These are phyloP conservation scores for button mushroom (Agaricus bisporus) DNA, from an alignment of 768 basidiomycete species.

Conservation along the genomic window DNA sequence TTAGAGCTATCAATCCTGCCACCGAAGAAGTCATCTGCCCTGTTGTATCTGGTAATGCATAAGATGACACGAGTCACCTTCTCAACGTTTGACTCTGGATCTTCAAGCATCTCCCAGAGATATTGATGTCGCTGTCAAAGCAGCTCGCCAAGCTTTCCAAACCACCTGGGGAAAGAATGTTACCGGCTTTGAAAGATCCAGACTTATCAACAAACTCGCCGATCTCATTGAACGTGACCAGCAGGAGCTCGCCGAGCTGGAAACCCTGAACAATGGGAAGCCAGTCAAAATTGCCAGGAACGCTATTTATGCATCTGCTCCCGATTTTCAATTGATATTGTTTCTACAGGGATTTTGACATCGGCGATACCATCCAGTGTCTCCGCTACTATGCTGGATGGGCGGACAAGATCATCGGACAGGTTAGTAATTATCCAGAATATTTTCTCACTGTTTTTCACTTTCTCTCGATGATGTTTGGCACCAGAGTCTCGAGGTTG, in stretches of 20 bases:
- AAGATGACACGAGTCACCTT: not conserved
- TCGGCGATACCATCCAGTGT: conserved; percentile 72
- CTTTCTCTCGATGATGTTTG: not conserved
- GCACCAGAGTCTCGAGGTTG: conserved; percentile 66
- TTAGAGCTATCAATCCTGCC: conserved; percentile 72
- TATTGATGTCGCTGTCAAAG: conserved; percentile 77
- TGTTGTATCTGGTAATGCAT: conserved; percentile 50
- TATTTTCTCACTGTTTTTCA: not conserved
- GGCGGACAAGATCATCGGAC: conserved; percentile 91
- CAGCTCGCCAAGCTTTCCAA: conserved; percentile 77
- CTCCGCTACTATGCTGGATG: conserved; percentile 92
- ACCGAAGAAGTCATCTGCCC: conserved; percentile 71
- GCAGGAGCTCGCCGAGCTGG: conserved; percentile 77
- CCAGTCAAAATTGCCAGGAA: conserved; percentile 53
- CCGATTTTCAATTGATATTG: conserved; percentile 4
- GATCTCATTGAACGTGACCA: conserved; percentile 85
- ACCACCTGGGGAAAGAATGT: conserved; percentile 88
- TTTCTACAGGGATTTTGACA: conserved; percentile 63
- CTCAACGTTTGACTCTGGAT: not conserved
- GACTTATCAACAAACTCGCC: conserved; percentile 78
- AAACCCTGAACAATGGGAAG: conserved; percentile 89
- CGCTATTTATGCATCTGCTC: not conserved
- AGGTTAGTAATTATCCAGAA: conserved; percentile 38
- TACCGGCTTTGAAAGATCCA: conserved; percentile 76
- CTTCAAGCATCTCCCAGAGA: conserved; percentile 59